phyloP scores from a whole-genome alignment of 106 monocot species.

The Dendrobium officinale region DNA sequence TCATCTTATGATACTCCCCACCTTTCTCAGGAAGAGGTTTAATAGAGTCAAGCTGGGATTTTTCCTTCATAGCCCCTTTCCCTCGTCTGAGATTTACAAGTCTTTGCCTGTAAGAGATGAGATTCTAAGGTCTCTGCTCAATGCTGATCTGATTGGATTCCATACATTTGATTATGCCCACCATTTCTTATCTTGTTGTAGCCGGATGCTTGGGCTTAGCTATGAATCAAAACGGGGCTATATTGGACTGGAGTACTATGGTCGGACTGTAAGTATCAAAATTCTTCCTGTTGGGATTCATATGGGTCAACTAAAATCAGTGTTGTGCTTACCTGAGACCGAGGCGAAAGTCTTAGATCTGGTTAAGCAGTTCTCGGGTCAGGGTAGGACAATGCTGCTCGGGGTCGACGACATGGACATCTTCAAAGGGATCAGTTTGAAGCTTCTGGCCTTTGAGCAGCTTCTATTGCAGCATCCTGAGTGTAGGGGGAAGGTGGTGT shows the following conservation, averaged over 20 bases:
- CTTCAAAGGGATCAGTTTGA: constrained; percentile 56
- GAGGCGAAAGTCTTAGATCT: constrained; percentile 30
- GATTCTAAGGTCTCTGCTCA: constrained; percentile 37
- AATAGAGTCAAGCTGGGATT: constrained; percentile 51
- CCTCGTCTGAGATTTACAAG: constrained; percentile 47
- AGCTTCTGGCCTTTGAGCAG: constrained; percentile 52
- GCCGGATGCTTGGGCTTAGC: constrained; percentile 42
- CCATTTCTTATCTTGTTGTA: constrained; percentile 54
- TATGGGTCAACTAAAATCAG: constrained; percentile 38
- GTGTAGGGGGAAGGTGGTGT: constrained; percentile 29
- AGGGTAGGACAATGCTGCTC: constrained; percentile 30
- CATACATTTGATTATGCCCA: constrained; percentile 63
- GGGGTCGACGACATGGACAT: constrained; percentile 61
- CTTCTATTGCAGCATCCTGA: constrained; percentile 33
- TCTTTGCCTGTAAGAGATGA: constrained; percentile 46
- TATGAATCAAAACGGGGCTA: constrained; percentile 52
- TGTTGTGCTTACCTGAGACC: constrained; percentile 25
- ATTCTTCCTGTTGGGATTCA: constrained; percentile 63
- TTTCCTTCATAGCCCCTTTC: constrained; percentile 56
- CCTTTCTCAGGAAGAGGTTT: constrained; percentile 47
- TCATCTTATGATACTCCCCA: constrained; percentile 50
- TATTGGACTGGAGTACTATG: constrained; percentile 56
- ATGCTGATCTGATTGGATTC: constrained; percentile 48
- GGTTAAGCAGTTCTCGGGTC: constrained; percentile 20
- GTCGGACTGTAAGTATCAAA: constrained; percentile 41